Evolutionary conservation across 2,329 filamentous ascomycete genomes (phyloP).

Genomic region (Diplodia seriata): DNA sequence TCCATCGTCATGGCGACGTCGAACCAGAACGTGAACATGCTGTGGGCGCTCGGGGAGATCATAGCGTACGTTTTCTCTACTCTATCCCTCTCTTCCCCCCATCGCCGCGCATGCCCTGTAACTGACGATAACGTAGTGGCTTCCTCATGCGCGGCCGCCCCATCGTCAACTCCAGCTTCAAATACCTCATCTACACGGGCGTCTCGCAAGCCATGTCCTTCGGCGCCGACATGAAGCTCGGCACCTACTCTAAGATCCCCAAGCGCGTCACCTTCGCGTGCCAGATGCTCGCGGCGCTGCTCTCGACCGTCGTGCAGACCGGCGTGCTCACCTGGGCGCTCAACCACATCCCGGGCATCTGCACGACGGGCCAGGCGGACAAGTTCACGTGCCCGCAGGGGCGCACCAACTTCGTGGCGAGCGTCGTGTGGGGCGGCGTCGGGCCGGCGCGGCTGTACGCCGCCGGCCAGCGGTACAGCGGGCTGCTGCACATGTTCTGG

Average conservation of each 20-base stretch:
- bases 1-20: conserved; percentile 27
- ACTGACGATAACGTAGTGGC: conserved; percentile 50
- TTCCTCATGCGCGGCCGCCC: conserved; percentile 58
- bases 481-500: conserved; percentile 74
- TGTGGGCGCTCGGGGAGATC: conserved; percentile 59
- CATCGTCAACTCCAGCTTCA: conserved; percentile 61
- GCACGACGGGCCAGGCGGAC: conserved; percentile 49
- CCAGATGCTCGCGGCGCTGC: conserved; percentile 70
- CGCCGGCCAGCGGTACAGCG: conserved; percentile 65
- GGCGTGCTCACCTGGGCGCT: conserved; percentile 66
- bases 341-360: conserved; percentile 68
- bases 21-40: conserved; percentile 51
- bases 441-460: conserved; percentile 75
- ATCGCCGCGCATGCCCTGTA: too few relatives aligned
- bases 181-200: conserved; percentile 38
- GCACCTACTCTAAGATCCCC: conserved; percentile 62
- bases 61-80: conserved; percentile 40
- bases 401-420: conserved; percentile 71
- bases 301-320: conserved; percentile 72
- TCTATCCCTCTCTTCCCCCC: background rate
- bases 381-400: conserved; percentile 64
- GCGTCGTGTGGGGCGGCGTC: conserved; percentile 68
- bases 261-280: conserved; percentile 72
- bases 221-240: conserved; percentile 43
- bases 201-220: conserved; percentile 26